Base-by-base conservation (phyloP, 108 stramenopile species). In the Pseudonitzschia delicatissima region DNA sequence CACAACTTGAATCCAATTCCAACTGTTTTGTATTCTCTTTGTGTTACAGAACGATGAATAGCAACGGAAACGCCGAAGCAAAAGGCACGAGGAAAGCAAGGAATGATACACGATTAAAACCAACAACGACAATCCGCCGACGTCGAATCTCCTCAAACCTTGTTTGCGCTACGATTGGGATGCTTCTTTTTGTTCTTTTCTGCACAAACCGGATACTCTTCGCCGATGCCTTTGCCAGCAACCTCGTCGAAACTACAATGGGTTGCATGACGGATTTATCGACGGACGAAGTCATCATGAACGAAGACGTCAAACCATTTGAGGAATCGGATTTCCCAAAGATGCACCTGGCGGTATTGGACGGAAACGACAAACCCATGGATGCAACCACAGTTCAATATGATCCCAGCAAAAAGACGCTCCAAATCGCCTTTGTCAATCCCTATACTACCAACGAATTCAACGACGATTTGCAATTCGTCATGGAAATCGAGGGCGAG, bases 231-330 rank as follows among this genome's bases (percentile, higher is more conserved):
- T 76, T 76, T 60, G 74, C 74, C 62, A 64, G 39, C 25, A 69
- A 69, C 37, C 57, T 76, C 49, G 62, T 76, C 0, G 64, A 45
- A 31, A 64, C 67, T 2, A 57, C 31, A 0, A 65, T 69, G 11
- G 74, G 74, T 2, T 76, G 74, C 32, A 76, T 76, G 74, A 76
- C 68, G 28, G 80, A 83, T 33, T 72, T 90, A 27, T 57, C 59
- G 34, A 76, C 77, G 1, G 70, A 64, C 25, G 89, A 90, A 76
- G 80, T 87, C 53, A 85, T 90, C 20, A 90, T 90, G 86, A 87
- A 87, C 57, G 69, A 79, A 48, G 40, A 45, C 17, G 84, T 90
- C 36, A 36, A 67, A 20, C 44, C 67, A 18, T 48, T 69, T 29
- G 71, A 82, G 27, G 52, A 82, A 52, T 80, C 78, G 7, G 64